Base-by-base conservation (phyloP, 768 basidiomycete genomes). In the Dentipellis sp. region DNA sequence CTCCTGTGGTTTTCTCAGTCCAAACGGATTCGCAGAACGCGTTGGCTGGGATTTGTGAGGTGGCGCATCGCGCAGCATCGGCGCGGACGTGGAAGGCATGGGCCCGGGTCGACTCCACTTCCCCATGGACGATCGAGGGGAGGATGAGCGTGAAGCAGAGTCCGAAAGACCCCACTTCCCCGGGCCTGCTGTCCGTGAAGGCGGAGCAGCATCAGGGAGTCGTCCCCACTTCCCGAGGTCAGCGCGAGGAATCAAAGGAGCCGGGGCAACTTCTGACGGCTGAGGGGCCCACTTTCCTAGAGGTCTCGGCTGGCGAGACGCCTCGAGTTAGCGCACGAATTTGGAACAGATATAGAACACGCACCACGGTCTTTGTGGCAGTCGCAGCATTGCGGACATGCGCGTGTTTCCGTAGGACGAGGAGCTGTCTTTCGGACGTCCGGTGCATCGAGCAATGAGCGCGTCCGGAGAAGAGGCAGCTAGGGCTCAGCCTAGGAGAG, bases 201-300 rank as follows among this genome's bases (percentile, higher is more conserved):
- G 37, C 29, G 39, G 40, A 9, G 49, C 6, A 19, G 49, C n/a
- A 7, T 45, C 48, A 11, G 23, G n/a, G 5, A 56, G 54, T 12
- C 56, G 59, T 40, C 35, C 54, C 61, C 61, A 62, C 54, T 62
- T 62, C 9, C 54, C 42, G 22, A 62, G 55, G 40, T 48, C 10
- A 17, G 48, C 19, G 10, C 19, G 48, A 50, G 7, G 17, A 17
- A 17, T 36, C 19, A 50, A 45, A 22, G 46, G 2, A 29, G 61
- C 50, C 35, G 54, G 39, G 1, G 60, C 29, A 12, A 50, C 34
- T 11, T 45, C 37, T 6, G 55, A 29, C 29, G 29, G 29, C 29
- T 29, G 60, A 12, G 55, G 45, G 8, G 11, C 36, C 17, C 56
- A 39, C 23, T 53, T 55, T 22, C 39, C 53, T 35, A 38, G 51